Percentiles rank a stretch among this genome's conserved stretches.
Conservation (phyloP, 1,139 yeast genomes). For the Debaryomyces udenii region DNA sequence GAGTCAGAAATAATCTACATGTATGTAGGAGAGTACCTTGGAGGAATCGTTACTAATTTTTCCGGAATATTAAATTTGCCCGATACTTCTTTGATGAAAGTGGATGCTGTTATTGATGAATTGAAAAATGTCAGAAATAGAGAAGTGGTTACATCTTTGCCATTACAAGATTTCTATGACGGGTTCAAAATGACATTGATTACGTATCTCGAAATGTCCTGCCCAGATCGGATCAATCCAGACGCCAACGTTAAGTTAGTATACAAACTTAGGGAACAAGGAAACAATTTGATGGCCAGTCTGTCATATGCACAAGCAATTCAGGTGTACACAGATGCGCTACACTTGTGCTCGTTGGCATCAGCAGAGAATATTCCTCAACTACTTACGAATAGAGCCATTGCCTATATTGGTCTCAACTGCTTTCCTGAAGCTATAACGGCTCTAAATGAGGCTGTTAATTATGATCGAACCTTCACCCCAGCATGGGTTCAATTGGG, state of each 20-base stretch:
- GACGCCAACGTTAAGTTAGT: slow-evolving; percentile 15
- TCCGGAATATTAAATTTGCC: slow-evolving; percentile 8
- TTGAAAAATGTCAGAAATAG: slow-evolving; percentile 7
- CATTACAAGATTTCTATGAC: slow-evolving; percentile 10
- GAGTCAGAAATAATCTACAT: slow-evolving; percentile 6
- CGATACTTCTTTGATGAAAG: slow-evolving; percentile 7
- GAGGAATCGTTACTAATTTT: slow-evolving; percentile 8
- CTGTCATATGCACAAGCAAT: slow-evolving; percentile 47
- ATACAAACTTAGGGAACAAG: slow-evolving; percentile 39
- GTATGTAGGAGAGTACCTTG: slow-evolving; percentile 10
- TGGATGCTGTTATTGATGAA: slow-evolving; percentile 7
- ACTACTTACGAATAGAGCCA: slow-evolving; percentile 43
- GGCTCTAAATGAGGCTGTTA: slow-evolving; percentile 40
- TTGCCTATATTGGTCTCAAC: slow-evolving; percentile 47
- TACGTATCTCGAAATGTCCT: slow-evolving; percentile 9
- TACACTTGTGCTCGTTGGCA: slow-evolving; percentile 24
- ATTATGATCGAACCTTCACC: slow-evolving; percentile 35
- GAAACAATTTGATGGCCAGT: slow-evolving; percentile 44
- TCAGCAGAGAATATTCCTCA: slow-evolving; percentile 32
- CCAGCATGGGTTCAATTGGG: slow-evolving; percentile 54
- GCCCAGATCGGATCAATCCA: slow-evolving; percentile 3
- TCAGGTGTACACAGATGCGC: slow-evolving; percentile 42
- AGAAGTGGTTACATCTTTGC: slow-evolving; percentile 1
- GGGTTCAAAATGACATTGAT: slow-evolving; percentile 10
- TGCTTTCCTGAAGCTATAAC: slow-evolving; percentile 46